phyloP scores from a whole-genome alignment of 148 eudicot species.

The Rhododendron mucronatum region DNA sequence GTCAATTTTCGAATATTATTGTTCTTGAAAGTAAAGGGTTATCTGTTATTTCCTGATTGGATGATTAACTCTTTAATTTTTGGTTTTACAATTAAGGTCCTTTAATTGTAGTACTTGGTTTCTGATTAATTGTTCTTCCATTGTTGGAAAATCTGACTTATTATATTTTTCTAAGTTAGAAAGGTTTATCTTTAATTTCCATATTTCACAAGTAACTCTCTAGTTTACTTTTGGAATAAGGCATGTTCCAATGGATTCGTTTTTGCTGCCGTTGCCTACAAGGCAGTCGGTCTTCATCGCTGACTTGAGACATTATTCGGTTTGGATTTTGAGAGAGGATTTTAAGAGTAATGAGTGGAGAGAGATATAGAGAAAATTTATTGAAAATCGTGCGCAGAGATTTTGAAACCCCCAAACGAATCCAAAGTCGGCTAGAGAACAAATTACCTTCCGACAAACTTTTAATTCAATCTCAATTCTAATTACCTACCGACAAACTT shows the following conservation, averaged over 20 bases:
- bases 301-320: no score
- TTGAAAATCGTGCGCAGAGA: fast-evolving
- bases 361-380: no score
- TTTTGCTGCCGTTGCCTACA: no score
- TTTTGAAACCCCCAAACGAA: no score
- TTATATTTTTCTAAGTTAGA: not conserved
- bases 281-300: no score
- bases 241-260: not conserved
- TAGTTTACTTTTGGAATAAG: not conserved
- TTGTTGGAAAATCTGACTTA: not conserved
- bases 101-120: not conserved
- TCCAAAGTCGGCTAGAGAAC: no score
- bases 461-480: not conserved
- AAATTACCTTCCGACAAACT: not conserved
- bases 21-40: not conserved
- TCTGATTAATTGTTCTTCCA: not conserved
- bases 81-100: not conserved
- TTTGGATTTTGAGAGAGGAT: no score
- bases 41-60: not conserved
- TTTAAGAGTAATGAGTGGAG: no score
- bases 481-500: not conserved
- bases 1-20: not conserved
- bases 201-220: not conserved
- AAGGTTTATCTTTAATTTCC: not conserved
- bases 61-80: not conserved